phyloP scores from a whole-genome alignment of 495 filamentous ascomycete genomes.

The Aspergillus bridgeri region DNA sequence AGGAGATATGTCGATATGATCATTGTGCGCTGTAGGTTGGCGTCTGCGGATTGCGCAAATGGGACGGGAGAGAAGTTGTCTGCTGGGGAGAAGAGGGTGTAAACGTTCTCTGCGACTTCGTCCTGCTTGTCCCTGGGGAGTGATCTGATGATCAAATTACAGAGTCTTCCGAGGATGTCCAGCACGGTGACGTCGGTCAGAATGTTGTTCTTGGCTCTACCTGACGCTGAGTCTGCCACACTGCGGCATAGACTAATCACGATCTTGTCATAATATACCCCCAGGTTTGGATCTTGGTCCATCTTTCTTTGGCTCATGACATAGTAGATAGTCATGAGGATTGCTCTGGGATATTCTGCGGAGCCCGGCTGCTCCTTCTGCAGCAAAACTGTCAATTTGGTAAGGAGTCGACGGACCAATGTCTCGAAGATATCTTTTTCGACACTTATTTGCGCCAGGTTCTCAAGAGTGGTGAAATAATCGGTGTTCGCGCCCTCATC shows the following conservation, averaged over 20 bases:
- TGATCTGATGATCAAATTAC: constrained; percentile 57
- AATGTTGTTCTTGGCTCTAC: constrained; percentile 37
- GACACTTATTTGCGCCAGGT: constrained; percentile 62
- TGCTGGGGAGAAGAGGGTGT: constrained; percentile 49
- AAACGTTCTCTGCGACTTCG: constrained; percentile 52
- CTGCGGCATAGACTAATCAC: constrained; percentile 50
- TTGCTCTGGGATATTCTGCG: constrained; percentile 52
- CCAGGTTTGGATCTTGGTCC: constrained; percentile 46
- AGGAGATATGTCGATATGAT: constrained; percentile 61
- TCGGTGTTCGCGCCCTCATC: constrained; percentile 38
- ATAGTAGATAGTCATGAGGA: constrained; percentile 64
- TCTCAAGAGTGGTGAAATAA: constrained; percentile 62
- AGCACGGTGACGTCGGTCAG: constrained; percentile 53
- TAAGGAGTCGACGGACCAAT: constrained; percentile 62
- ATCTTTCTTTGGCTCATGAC: constrained; percentile 57
- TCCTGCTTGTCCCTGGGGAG: constrained; percentile 52
- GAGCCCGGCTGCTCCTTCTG: constrained; percentile 49
- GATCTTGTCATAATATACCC: constrained; percentile 58
- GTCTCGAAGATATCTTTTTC: constrained; percentile 67
- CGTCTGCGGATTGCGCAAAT: constrained; percentile 30
- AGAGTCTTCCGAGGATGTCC: constrained; percentile 61
- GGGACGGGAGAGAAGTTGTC: constrained; percentile 38
- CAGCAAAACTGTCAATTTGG: constrained; percentile 59
- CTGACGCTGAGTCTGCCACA: constrained; percentile 40
- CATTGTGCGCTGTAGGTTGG: constrained; percentile 46